Evolutionary conservation across 495 filamentous ascomycete species (phyloP), one percentile per base, ranked within the genome.

Genomic region (Trypethelium eluteriae): DNA sequence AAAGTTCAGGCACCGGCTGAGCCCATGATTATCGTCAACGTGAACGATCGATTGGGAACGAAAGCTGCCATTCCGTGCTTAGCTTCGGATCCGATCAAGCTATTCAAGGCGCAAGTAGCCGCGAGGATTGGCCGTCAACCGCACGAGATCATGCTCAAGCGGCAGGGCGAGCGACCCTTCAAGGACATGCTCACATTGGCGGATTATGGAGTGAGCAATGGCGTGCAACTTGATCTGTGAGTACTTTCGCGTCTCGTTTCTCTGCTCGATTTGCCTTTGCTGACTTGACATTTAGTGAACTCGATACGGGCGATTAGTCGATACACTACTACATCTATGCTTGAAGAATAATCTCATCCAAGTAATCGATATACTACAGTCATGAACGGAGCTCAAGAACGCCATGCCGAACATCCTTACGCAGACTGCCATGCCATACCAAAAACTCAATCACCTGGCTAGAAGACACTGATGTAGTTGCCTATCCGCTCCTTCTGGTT

Each of bases 401-500:
- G 53, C 53, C 53, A 36, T 59, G 53, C 53, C 53, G 34, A 18
- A 59, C 34, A 59, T 3, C 32, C 32, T 3, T 59, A 14, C 53
- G 10, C n/a, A 59, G 53, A 59, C 1, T 34, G 36, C 32, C 53
- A 35, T 9, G 18, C 53, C 32, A 36, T 59, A 9, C 34, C 36
- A 6, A 59, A 7, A 59, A 32, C 53, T 32, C 53, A 59, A 38
- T n/a, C 11, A 2, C 14, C 12, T 2, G 56, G 63, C 76, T 81
- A 92, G 74, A 98, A 96, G 67, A 98, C 93, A 78, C 92, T 96
- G 74, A 98, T 98, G 77, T 96, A 99, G 76, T 97, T 99, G 70
- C 88, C 86, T 74, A 99, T 98, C 76, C 94, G 85, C 78, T 99
- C 94, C 80, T 98, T 99, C 82, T 99, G 94, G 81, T 96, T 96